A percentile compares a stretch with the other conserved stretches of the same genome.
Evolutionary conservation across 2,329 filamentous ascomycete genomes (phyloP).

Genomic region (Neoascochyta sp.): DNA sequence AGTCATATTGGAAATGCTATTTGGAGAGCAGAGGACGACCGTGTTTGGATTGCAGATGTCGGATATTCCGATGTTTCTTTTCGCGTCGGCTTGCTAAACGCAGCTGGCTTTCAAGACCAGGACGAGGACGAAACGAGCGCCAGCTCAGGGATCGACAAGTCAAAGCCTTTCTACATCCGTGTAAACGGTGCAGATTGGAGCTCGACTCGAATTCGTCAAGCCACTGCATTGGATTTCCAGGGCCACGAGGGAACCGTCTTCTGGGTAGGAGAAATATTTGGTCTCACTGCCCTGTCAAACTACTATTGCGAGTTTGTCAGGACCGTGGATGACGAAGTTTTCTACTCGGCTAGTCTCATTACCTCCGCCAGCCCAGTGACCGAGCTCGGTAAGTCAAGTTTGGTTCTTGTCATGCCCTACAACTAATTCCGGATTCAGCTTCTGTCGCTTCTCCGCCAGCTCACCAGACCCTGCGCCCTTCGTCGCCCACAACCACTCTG

Average conservation of each 20-base stretch:
- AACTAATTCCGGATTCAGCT: constrained; percentile 16
- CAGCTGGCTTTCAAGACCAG: constrained; percentile 39
- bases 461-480: constrained; percentile 64
- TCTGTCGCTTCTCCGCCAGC: constrained; percentile 45
- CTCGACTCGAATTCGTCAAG: constrained; percentile 64
- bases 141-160: constrained; percentile 57
- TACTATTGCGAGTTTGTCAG: constrained; percentile 77
- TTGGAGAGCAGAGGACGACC: constrained; percentile 64
- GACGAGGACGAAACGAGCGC: constrained; percentile 37
- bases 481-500: constrained; percentile 72
- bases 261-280: constrained; percentile 68
- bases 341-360: constrained; percentile 70
- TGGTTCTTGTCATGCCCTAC: not conserved
- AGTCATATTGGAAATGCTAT: constrained; percentile 73
- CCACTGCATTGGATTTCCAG: constrained; percentile 46
- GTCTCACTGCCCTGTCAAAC: constrained; percentile 67
- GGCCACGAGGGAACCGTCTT: constrained; percentile 49
- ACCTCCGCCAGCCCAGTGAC: constrained; percentile 59
- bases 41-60: constrained; percentile 79
- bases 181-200: constrained; percentile 79
- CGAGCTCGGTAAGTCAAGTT: constrained; percentile 52
- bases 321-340: constrained; percentile 59
- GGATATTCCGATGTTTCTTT: constrained; percentile 75
- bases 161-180: constrained; percentile 74
- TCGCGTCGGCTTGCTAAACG: constrained; percentile 63